Evolutionary conservation across 1,284 basidiomycete genomes (phyloP).

Genomic region (Apiotrichum porosum): DNA sequence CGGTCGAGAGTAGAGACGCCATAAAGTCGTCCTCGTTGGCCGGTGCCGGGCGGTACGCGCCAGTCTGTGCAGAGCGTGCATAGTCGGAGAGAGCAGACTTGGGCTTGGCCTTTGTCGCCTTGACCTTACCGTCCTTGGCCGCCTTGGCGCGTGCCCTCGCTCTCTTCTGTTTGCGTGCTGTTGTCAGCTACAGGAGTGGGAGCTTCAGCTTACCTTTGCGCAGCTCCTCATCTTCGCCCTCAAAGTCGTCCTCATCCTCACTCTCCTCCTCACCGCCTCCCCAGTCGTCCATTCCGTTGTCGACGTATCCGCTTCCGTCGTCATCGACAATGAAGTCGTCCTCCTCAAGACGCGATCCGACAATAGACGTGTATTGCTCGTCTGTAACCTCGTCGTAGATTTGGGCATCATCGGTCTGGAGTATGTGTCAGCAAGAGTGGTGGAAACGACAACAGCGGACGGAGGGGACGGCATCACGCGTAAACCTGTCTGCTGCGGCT

Average conservation of each 20-base stretch:
- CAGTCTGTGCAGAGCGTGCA: constrained; percentile 50
- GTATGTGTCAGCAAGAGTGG: constrained; percentile 5
- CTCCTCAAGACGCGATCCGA: constrained; percentile 73
- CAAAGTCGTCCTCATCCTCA: constrained; percentile 47
- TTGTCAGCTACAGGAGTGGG: constrained; percentile 11
- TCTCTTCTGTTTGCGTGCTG: constrained; percentile 37
- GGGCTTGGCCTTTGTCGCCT: constrained; percentile 43
- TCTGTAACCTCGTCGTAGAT: constrained; percentile 93
- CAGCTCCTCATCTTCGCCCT: constrained; percentile 48
- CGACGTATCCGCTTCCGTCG: constrained; percentile 84
- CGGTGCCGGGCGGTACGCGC: constrained; percentile 70
- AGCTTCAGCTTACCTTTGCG: constrained; percentile 38
- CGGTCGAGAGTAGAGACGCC: constrained; percentile 60
- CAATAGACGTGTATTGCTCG: constrained; percentile 81
- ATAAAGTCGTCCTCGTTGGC: constrained; percentile 83
- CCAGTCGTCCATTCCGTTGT: constrained; percentile 96
- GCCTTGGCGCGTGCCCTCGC: constrained; percentile 31
- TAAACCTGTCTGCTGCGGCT: no score
- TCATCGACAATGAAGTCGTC: constrained; percentile 96
- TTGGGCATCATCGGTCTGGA: constrained; percentile 57
- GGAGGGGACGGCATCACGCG: no score
- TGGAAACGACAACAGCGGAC: background rate
- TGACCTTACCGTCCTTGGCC: constrained; percentile 15
- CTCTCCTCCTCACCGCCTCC: constrained; percentile 53
- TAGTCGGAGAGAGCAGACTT: constrained; percentile 48